Evolutionary conservation across 768 basidiomycete genomes (phyloP).

Genomic region (Boletus pseudo-olivaceus): DNA sequence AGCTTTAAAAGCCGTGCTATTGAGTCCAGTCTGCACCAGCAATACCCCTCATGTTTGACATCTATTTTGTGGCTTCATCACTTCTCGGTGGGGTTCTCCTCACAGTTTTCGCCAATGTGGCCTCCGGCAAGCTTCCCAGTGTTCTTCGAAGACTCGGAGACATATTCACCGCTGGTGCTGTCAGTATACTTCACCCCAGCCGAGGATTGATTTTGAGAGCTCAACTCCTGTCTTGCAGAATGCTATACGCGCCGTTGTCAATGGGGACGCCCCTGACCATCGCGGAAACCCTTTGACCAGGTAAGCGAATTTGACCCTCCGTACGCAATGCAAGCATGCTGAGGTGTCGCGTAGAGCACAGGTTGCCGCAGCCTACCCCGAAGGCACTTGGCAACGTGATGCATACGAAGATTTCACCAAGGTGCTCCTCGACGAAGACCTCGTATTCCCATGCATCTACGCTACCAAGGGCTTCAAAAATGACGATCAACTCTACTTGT

Average conservation of each 20-base stretch:
- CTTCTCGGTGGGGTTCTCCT: slow-evolving; percentile 17
- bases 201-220: neutral
- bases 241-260: neutral
- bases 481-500: slow-evolving; percentile 19
- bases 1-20: slow-evolving; percentile 1
- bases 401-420: slow-evolving; percentile 19
- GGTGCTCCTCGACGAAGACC: slow-evolving; percentile 20
- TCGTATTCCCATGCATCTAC: slow-evolving; percentile 22
- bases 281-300: slow-evolving; percentile 16
- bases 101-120: slow-evolving; percentile 11
- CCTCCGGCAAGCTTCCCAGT: slow-evolving; percentile 7
- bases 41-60: slow-evolving; percentile 9
- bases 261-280: neutral
- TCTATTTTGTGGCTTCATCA: slow-evolving; percentile 10
- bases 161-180: slow-evolving; percentile 1
- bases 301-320: neutral
- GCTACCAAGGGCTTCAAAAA: slow-evolving; percentile 23
- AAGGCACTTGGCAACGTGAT: slow-evolving; percentile 18
- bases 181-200: neutral
- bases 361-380: slow-evolving; percentile 6
- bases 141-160: slow-evolving; percentile 2
- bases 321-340: neutral
- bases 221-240: slow-evolving; percentile 1
- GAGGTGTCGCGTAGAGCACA: slow-evolving; percentile 10
- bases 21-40: neutral